A percentile compares a stretch with the other conserved stretches of the same genome.
These are phyloP conservation scores for Xylogone sp. DNA, from an alignment of 2,329 filamentous ascomycete genomes.

Conservation along the genomic window DNA sequence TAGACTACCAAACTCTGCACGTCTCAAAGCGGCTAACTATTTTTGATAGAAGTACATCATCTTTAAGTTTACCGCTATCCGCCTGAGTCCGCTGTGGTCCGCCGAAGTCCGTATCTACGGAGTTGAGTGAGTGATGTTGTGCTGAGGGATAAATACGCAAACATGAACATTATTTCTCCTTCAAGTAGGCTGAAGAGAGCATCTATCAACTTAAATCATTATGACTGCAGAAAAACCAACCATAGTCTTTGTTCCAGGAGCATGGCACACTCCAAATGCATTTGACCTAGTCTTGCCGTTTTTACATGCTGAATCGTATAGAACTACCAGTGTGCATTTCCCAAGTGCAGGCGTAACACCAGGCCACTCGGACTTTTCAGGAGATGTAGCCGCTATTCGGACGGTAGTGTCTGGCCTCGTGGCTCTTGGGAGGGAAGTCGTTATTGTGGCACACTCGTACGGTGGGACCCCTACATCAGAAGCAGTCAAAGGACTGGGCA, in stretches of 20 bases:
- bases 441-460: slow-evolving; percentile 8
- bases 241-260: slow-evolving; percentile 14
- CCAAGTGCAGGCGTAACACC: slow-evolving; percentile 7
- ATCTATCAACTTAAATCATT: not conserved
- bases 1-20: too few relatives aligned
- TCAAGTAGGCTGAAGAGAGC: too few relatives aligned
- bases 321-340: slow-evolving; percentile 2
- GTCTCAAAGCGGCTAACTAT: too few relatives aligned
- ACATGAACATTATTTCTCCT: too few relatives aligned
- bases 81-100: too few relatives aligned
- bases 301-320: not conserved
- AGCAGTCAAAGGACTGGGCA: slow-evolving; percentile 2
- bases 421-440: slow-evolving; percentile 3
- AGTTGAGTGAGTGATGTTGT: too few relatives aligned
- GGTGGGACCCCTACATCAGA: slow-evolving; percentile 1
- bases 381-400: slow-evolving; percentile 5
- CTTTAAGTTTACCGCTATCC: too few relatives aligned
- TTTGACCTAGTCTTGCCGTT: slow-evolving; percentile 5
- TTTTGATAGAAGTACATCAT: too few relatives aligned
- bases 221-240: slow-evolving; percentile 5
- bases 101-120: too few relatives aligned
- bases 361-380: slow-evolving; percentile 2
- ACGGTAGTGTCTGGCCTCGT: slow-evolving; percentile 1
- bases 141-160: too few relatives aligned
- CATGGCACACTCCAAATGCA: slow-evolving; percentile 9